Evolutionary conservation across 768 basidiomycete species (phyloP).

Genomic region (Mycena capillaripes): DNA sequence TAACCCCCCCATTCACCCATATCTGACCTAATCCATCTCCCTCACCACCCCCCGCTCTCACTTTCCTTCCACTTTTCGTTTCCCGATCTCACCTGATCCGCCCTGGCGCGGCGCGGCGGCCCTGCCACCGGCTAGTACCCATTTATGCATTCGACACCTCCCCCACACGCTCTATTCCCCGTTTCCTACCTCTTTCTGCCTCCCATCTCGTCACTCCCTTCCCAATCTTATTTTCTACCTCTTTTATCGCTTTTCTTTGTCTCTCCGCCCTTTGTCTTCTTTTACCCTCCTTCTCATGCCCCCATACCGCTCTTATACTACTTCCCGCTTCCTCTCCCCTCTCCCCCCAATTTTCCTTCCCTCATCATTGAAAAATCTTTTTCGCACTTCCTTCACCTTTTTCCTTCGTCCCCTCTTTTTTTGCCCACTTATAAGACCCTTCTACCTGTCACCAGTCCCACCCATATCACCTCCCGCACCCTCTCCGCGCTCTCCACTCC

Average conservation of each 20-base stretch:
- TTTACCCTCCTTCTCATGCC: not conserved
- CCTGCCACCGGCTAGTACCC: not conserved
- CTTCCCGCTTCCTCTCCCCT: not conserved
- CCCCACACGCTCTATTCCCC: not conserved
- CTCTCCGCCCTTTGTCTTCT: not conserved
- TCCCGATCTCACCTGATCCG: not conserved
- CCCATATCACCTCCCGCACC: not conserved
- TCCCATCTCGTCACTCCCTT: too few species aligned
- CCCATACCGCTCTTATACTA: not conserved
- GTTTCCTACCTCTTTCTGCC: not conserved
- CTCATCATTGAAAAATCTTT: too few species aligned
- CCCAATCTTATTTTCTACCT: not conserved
- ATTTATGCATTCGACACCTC: not conserved
- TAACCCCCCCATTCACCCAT: too few species aligned
- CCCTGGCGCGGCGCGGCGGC: not conserved
- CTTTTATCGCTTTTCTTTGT: not conserved
- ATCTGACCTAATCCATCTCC: slow-evolving; percentile 1
- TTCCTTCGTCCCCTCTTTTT: too few species aligned
- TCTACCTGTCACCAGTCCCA: not conserved
- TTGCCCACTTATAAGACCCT: not conserved
- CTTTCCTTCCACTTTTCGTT: not conserved
- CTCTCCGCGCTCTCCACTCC: not conserved
- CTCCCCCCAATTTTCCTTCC: too few species aligned
- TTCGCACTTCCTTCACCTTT: too few species aligned
- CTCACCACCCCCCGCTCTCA: not conserved